Percentiles rank a stretch among this genome's conserved stretches.
Evolutionary conservation across 495 filamentous ascomycete species (phyloP).

Genomic region (Eremomyces bilateralis): DNA sequence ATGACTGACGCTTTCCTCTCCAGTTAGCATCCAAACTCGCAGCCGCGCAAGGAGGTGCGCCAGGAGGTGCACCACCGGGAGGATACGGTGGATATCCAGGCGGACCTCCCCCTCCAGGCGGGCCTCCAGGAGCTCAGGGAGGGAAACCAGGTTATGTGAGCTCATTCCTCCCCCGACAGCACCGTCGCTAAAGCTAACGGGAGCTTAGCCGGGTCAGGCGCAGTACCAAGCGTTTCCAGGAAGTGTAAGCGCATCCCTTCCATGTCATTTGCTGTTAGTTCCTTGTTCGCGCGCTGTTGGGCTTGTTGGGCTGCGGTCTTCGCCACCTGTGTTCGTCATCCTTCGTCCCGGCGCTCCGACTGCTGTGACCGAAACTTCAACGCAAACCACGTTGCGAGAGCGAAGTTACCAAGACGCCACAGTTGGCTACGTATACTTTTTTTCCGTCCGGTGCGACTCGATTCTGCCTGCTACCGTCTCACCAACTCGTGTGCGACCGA

Average conservation of each 20-base stretch:
- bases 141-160: background rate
- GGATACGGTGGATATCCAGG: background rate
- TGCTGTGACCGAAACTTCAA: no score
- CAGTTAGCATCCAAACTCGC: background rate
- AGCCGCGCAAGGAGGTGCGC: background rate
- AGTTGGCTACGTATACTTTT: no score
- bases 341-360: background rate
- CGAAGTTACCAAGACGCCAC: no score
- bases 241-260: slow-evolving; percentile 5
- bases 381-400: no score
- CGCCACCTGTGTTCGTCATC: background rate
- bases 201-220: slow-evolving; percentile 13
- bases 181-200: background rate
- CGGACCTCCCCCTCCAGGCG: background rate
- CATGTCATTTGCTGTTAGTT: slow-evolving; percentile 3
- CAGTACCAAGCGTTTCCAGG: slow-evolving; percentile 15
- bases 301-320: background rate
- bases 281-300: background rate
- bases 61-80: background rate
- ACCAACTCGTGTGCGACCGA: background rate
- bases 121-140: background rate
- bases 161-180: background rate
- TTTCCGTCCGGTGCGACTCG: no score
- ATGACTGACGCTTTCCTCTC: no score
- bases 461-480: no score